Conservation (phyloP, 164 flowering plant genomes). For the Macadamia tetraphylla region DNA sequence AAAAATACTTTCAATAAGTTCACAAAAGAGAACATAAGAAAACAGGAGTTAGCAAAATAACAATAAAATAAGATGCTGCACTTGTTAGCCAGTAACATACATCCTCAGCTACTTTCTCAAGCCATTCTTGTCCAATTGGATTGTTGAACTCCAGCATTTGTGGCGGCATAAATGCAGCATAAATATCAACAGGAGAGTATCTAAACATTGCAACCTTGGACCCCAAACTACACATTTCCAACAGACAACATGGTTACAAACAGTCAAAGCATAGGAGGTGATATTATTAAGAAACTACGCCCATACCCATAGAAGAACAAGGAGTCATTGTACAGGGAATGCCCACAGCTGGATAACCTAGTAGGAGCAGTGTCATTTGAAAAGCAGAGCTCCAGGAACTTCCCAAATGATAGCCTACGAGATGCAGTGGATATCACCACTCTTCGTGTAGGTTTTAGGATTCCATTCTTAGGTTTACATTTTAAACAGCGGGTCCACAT, state of each 20-base stretch:
- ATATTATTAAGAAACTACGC: neutral
- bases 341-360: constrained; percentile 59
- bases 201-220: constrained; percentile 74
- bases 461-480: constrained; percentile 43
- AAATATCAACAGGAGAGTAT: constrained; percentile 58
- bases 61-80: too few species aligned
- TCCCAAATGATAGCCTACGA: constrained; percentile 79
- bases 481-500: constrained; percentile 95
- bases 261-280: neutral
- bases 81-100: constrained; percentile 33
- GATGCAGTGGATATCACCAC: constrained; percentile 67
- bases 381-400: constrained; percentile 84
- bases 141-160: constrained; percentile 51
- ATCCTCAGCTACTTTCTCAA: constrained; percentile 47
- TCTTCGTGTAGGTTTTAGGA: constrained; percentile 51
- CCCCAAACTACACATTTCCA: constrained; percentile 54
- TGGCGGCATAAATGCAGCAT: constrained; percentile 61
- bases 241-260: constrained; percentile 7
- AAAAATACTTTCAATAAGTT: constrained; percentile 7
- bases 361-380: constrained; percentile 37
- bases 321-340: constrained; percentile 61
- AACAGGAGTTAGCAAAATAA: constrained; percentile 2
- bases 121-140: constrained; percentile 41
- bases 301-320: constrained; percentile 86
- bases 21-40: neutral